These are phyloP conservation scores for Lactifluus echinatus DNA, from an alignment of 768 basidiomycete species.

Conservation along the genomic window DNA sequence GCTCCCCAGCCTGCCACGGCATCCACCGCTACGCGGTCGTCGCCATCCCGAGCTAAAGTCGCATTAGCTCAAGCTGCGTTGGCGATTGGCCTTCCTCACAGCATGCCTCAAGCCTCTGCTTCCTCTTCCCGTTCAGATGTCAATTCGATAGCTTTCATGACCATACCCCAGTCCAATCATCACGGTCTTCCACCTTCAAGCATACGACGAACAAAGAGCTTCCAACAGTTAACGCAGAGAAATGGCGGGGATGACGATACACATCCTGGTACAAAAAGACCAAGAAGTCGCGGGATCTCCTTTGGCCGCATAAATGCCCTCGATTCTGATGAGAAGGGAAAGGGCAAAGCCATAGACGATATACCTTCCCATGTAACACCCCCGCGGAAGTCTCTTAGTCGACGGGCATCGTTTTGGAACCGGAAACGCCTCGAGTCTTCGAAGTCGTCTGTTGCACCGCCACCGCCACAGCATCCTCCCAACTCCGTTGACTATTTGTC, in stretches of 20 bases:
- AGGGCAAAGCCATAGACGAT: slow-evolving; percentile 34
- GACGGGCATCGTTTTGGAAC: slow-evolving; percentile 21
- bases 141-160: slow-evolving; percentile 40
- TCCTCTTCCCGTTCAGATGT: slow-evolving; percentile 39
- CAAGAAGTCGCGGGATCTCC: slow-evolving; percentile 48
- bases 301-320: slow-evolving; percentile 38
- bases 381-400: slow-evolving; percentile 15
- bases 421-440: slow-evolving; percentile 28
- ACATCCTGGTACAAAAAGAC: slow-evolving; percentile 20
- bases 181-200: slow-evolving; percentile 17
- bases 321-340: slow-evolving; percentile 34
- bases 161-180: slow-evolving; percentile 22
- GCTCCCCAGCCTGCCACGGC: neutral
- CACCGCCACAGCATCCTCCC: slow-evolving; percentile 23
- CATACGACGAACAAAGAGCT: slow-evolving; percentile 47
- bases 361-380: slow-evolving; percentile 21
- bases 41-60: slow-evolving; percentile 27
- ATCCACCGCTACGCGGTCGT: neutral
- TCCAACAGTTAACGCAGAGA: slow-evolving; percentile 32
- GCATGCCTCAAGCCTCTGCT: slow-evolving; percentile 34
- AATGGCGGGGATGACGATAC: slow-evolving; percentile 20
- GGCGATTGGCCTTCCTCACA: slow-evolving; percentile 50
- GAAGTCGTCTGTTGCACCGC: slow-evolving; percentile 30
- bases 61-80: slow-evolving; percentile 49
- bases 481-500: slow-evolving; percentile 28